Evolutionary conservation across 192 early-diverging fungal genomes (phyloP), one percentile per base, ranked within the genome.

Genomic region (Powellomyces hirtus): DNA sequence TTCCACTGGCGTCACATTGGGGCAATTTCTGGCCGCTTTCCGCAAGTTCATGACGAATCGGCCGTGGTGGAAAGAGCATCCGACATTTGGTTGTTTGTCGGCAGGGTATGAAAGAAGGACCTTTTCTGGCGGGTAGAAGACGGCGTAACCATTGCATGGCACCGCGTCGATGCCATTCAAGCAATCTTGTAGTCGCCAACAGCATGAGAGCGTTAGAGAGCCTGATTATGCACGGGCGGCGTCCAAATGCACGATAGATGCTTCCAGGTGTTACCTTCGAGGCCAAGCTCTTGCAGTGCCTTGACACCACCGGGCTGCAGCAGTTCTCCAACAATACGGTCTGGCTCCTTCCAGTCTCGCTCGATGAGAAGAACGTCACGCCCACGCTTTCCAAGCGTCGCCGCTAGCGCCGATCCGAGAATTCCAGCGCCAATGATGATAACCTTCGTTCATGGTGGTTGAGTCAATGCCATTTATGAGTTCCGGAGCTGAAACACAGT

Each of bases 271-370:
- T n/a, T 83, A 83, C 83, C 79, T 63, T 78, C 80, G 7, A 98
- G 75, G 6, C 93, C 94, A 7, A 98, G 79, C 49, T 79, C 62
- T 50, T 85, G 75, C 31, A 99, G 77, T 22, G 94, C 92, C 66
- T 88, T 83, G 55, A 92, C 84, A 56, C 97, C 97, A 8, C 94
- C 90, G 16, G 97, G 97, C 76, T 99, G 97, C 75, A 99, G 80
- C 33, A 97, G 78, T 75, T 99, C 97, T 31, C 97, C 97, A 24
- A 99, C 97, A 65, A 99, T 97, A 44, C 97, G 90, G 78, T 99
- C 94, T 1, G 97, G 97, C 73, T 97, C 92, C 63, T 52, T 81
- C 85, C 94, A 86, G 74, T 93, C 95, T 64, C 95, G 82, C 71
- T 99, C 97, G 46, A 90, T 62, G 11, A 89, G 64, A 13, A 91